Base-by-base conservation (phyloP, 768 basidiomycete genomes). In the Chalciporus piperatus region DNA sequence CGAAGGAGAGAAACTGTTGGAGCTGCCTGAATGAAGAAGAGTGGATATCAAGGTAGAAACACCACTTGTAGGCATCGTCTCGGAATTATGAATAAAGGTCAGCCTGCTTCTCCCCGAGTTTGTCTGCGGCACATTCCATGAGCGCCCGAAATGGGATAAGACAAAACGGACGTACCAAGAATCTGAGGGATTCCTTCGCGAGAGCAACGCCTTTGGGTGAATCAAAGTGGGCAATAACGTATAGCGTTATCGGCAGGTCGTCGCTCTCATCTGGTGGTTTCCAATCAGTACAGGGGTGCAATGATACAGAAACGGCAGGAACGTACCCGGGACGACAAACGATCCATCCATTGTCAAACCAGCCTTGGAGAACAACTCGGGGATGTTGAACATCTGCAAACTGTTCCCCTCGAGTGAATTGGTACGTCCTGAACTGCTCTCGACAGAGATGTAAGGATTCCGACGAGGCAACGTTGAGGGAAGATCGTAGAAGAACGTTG, bases 401-500 rank as follows among this genome's bases (percentile, higher is more conserved):
- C 28, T 30, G 20, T 8, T 49, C 16, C 45, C 53, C 17, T 51
- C 55, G 9, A 40, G 48, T 6, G 50, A 17, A 25, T 43, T 62
- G 11, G 52, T 65, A 6, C 25, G 47, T 20, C 54, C 43, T 19
- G 75, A 75, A 3, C 75, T 61, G 30, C 70, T 73, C 4, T 74
- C 61, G 0, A 86, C 82, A 60, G 83, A 81, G 48, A 98, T 84
- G 62, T 88, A 82, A 23, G 70, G 74, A 67, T 92, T 98, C n/a
- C 97, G 72, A 11, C 86, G 77, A 49, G 76, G 72, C 38, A 75
- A 75, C 0, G 90, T 83, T 0, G 80, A 81, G 1, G 94, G 89
- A 6, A 94, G 77, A 60, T 96, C 92, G 63, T 96, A 98, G 72
- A 98, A 98, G 70, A 89, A 93, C 13, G 77, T 86, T 27, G 80